A percentile compares a stretch with the other conserved stretches of the same genome.
phyloP scores from a whole-genome alignment of 2,329 filamentous ascomycete genomes.

The Aspergillus versicolor region DNA sequence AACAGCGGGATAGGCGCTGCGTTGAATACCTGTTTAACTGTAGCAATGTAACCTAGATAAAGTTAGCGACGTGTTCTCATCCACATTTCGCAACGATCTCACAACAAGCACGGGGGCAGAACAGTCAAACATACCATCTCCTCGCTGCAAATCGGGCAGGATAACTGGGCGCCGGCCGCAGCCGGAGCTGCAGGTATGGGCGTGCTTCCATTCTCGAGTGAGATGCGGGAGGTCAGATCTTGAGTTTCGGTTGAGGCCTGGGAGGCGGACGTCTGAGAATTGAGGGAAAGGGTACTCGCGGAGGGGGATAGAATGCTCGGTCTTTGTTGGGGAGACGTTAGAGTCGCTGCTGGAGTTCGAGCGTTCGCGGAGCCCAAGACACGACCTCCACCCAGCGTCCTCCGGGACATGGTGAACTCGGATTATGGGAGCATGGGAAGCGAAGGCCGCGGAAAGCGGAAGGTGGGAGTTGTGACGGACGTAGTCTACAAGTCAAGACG shows the following conservation, averaged over 20 bases:
- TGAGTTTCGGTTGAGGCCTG: slow-evolving; percentile 70
- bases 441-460: slow-evolving; percentile 19
- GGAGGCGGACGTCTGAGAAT: slow-evolving; percentile 71
- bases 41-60: slow-evolving; percentile 75
- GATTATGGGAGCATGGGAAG: slow-evolving; percentile 40
- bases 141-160: slow-evolving; percentile 97
- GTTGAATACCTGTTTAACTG: slow-evolving; percentile 74
- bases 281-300: slow-evolving; percentile 73
- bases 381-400: slow-evolving; percentile 88
- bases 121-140: slow-evolving; percentile 71
- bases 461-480: background rate
- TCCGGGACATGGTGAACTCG: slow-evolving; percentile 65
- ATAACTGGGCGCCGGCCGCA: slow-evolving; percentile 65
- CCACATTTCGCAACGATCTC: background rate
- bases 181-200: slow-evolving; percentile 50
- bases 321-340: slow-evolving; percentile 41
- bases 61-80: slow-evolving; percentile 9
- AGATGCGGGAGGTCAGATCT: slow-evolving; percentile 79
- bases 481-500: background rate
- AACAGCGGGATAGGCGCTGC: background rate
- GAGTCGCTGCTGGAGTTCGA: slow-evolving; percentile 64
- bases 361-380: slow-evolving; percentile 84
- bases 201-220: slow-evolving; percentile 60
- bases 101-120: background rate
- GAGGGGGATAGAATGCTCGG: slow-evolving; percentile 58